These are phyloP conservation scores for Mytilinidion resinicola DNA, from an alignment of 495 filamentous ascomycete genomes.

Conservation along the genomic window DNA sequence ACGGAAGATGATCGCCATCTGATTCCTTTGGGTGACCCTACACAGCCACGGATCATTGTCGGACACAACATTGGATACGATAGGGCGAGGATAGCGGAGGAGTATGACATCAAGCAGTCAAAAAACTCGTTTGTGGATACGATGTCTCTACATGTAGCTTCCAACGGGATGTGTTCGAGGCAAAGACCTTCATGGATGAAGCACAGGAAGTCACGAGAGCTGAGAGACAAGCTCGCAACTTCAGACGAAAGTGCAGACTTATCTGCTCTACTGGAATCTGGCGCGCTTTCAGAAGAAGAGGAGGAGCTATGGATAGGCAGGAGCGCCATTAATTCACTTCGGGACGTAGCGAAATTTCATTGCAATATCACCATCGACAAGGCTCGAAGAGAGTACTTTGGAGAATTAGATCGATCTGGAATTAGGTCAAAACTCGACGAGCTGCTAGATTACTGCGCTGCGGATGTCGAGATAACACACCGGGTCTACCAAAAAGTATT, in stretches of 20 bases:
- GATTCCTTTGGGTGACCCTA: conserved; percentile 74
- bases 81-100: conserved; percentile 77
- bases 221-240: conserved; percentile 71
- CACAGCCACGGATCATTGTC: conserved; percentile 65
- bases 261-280: conserved; percentile 58
- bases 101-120: conserved; percentile 77
- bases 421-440: conserved; percentile 66
- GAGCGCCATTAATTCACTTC: conserved; percentile 89
- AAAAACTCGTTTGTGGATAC: conserved; percentile 90
- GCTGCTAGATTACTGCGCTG: conserved; percentile 89
- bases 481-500: conserved; percentile 89
- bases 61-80: conserved; percentile 98
- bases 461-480: conserved; percentile 89
- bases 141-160: conserved; percentile 96
- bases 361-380: conserved; percentile 91
- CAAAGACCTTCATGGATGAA: conserved; percentile 97
- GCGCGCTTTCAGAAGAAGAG: conserved; percentile 61
- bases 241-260: conserved; percentile 67
- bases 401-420: conserved; percentile 65
- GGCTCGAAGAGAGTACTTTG: conserved; percentile 77
- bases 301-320: conserved; percentile 93
- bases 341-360: conserved; percentile 96
- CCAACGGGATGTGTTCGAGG: conserved; percentile 97
- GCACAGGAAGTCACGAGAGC: conserved; percentile 79
- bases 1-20: conserved; percentile 70